Evolutionary conservation across 2,329 filamentous ascomycete genomes (phyloP).

Genomic region (Neonectria faginata): DNA sequence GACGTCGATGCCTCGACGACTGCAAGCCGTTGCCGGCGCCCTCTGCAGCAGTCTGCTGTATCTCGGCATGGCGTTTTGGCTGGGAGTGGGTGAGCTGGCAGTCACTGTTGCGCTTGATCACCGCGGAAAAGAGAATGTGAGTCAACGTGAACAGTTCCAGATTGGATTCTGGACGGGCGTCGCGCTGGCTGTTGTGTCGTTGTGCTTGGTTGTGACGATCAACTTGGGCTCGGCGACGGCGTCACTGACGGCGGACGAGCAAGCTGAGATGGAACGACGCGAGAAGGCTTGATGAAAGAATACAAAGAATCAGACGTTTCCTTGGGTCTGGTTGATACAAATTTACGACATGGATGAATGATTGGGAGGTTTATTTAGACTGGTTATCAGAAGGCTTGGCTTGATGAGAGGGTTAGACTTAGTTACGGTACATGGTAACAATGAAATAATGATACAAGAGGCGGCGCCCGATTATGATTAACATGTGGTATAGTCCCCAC

Average conservation of each 20-base stretch:
- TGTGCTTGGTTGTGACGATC: constrained; percentile 68
- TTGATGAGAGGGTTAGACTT: neutral
- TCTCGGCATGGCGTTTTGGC: constrained; percentile 77
- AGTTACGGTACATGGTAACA: neutral
- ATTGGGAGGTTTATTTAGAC: neutral
- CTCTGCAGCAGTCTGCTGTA: constrained; percentile 78
- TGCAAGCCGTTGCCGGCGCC: constrained; percentile 78
- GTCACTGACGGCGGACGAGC: constrained; percentile 69
- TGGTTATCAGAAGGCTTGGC: neutral
- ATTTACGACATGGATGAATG: neutral
- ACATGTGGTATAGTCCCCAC: constrained; percentile 5
- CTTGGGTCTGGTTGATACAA: neutral
- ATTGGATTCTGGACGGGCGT: constrained; percentile 76
- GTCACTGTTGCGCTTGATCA: constrained; percentile 60
- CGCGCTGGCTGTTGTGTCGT: constrained; percentile 62
- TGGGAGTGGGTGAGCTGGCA: constrained; percentile 77
- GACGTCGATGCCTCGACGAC: constrained; percentile 71
- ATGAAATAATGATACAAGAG: constrained; percentile 11
- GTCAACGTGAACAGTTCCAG: constrained; percentile 67
- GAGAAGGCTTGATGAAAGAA: neutral
- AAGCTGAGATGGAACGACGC: constrained; percentile 46
- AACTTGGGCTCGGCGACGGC: constrained; percentile 66
- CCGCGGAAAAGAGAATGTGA: constrained; percentile 47
- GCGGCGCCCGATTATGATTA: neutral
- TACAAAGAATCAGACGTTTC: neutral